Percentiles rank a stretch among this genome's conserved stretches.
Evolutionary conservation across 2,329 filamentous ascomycete species (phyloP).

Genomic region (Penicillium sp.): DNA sequence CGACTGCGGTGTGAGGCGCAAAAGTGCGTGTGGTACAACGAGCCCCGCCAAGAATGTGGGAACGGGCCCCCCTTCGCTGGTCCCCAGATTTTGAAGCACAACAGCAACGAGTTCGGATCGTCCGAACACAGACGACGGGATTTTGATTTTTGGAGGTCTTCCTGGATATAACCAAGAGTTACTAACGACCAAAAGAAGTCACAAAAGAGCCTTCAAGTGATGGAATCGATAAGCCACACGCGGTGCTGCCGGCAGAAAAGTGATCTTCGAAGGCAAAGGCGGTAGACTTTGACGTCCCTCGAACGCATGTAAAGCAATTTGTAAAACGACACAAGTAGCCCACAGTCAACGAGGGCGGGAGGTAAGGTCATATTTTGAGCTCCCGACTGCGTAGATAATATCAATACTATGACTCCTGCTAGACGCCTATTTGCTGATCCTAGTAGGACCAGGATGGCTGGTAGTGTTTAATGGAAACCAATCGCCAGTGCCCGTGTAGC

Average conservation of each 20-base stretch:
- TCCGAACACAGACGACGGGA: neutral
- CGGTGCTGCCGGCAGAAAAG: neutral
- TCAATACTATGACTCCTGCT: too few species aligned
- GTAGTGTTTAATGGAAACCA: too few species aligned
- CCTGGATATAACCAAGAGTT: neutral
- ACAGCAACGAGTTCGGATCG: neutral
- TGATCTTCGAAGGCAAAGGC: neutral
- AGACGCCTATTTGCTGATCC: too few species aligned
- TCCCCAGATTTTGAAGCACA: slow-evolving; percentile 15
- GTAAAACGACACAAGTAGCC: neutral
- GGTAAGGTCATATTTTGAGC: neutral
- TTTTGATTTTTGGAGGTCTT: neutral
- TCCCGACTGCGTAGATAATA: too few species aligned
- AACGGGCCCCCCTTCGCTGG: slow-evolving; percentile 19
- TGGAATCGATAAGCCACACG: neutral
- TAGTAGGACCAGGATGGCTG: too few species aligned
- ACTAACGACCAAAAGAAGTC: neutral
- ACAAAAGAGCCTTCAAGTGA: neutral
- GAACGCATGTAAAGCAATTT: neutral
- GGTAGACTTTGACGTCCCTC: neutral
- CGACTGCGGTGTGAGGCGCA: slow-evolving; percentile 19
- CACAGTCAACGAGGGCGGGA: neutral
- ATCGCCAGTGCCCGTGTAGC: too few species aligned
- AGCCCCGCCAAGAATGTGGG: slow-evolving; percentile 29
- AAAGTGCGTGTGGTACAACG: slow-evolving; percentile 27